Percentiles rank a stretch among this genome's conserved stretches.
phyloP scores from a whole-genome alignment of 805 yeast species.

The Phaffomyces antillensis region DNA sequence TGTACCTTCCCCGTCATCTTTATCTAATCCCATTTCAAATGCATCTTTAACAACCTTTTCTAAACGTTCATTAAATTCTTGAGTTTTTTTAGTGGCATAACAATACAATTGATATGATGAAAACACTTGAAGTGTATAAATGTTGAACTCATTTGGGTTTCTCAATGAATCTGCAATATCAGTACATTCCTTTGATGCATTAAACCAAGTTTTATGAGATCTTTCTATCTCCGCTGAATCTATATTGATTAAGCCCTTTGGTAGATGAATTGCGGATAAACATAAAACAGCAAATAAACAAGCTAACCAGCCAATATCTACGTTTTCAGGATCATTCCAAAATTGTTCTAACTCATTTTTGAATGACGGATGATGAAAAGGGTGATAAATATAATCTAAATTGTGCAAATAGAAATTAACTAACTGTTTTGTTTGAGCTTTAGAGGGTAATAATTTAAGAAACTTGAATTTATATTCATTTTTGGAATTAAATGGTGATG shows the following conservation, averaged over 20 bases:
- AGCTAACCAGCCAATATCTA: slow-evolving; percentile 21
- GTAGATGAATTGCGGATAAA: slow-evolving; percentile 23
- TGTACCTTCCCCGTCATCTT: slow-evolving; percentile 20
- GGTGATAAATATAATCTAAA: slow-evolving; percentile 25
- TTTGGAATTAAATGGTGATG: not conserved
- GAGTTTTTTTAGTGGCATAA: slow-evolving; percentile 24
- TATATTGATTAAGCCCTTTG: slow-evolving; percentile 21
- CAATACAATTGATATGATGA: slow-evolving; percentile 23
- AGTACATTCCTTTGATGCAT: slow-evolving; percentile 21
- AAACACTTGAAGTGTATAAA: slow-evolving; percentile 20
- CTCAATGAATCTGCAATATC: slow-evolving; percentile 13
- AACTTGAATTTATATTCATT: slow-evolving; percentile 16
- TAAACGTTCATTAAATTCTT: slow-evolving; percentile 18
- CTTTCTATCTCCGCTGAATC: slow-evolving; percentile 19
- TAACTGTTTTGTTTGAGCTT: slow-evolving; percentile 17
- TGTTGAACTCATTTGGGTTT: slow-evolving; percentile 12
- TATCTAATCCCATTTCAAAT: slow-evolving; percentile 19
- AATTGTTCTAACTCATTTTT: slow-evolving; percentile 11
- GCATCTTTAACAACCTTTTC: slow-evolving; percentile 20
- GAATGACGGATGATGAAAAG: slow-evolving; percentile 25
- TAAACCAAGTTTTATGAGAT: slow-evolving; percentile 23
- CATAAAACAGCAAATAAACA: slow-evolving; percentile 19
- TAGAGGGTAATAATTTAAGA: slow-evolving; percentile 18
- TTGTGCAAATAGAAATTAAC: slow-evolving; percentile 23
- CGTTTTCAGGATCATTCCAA: slow-evolving; percentile 17